A percentile compares a stretch with the other conserved stretches of the same genome.
These are phyloP conservation scores for Berberis vulgaris DNA, from an alignment of 164 flowering plant species.

Conservation along the genomic window DNA sequence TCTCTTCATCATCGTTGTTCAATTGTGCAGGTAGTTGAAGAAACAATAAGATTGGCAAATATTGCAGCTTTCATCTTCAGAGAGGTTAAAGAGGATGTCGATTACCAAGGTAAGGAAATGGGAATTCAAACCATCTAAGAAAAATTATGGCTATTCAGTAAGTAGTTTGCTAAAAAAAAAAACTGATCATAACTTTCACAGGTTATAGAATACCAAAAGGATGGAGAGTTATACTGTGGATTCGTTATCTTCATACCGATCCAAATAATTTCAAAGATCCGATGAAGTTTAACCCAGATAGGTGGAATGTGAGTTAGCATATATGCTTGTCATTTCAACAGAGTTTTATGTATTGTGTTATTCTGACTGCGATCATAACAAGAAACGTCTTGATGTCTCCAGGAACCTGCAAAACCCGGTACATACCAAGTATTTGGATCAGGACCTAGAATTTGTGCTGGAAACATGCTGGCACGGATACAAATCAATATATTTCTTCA, in stretches of 20 bases:
- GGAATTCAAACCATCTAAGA: neutral
- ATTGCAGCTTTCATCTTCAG: conserved; percentile 31
- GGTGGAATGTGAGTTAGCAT: conserved; percentile 41
- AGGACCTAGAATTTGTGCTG: conserved; percentile 24
- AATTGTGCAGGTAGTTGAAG: conserved; percentile 39
- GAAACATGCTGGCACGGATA: conserved; percentile 44
- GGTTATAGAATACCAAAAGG: conserved; percentile 42
- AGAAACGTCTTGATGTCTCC: neutral
- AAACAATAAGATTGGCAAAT: conserved; percentile 48
- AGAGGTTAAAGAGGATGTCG: conserved; percentile 24
- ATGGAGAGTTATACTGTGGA: conserved; percentile 35
- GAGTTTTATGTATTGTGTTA: neutral
- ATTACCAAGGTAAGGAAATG: conserved; percentile 33
- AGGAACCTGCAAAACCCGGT: conserved; percentile 24
- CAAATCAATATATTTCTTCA: conserved; percentile 40
- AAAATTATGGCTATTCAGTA: neutral
- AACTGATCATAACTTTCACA: conserved; percentile 12
- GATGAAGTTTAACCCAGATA: conserved; percentile 46
- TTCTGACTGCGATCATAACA: neutral
- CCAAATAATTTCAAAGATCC: conserved; percentile 50
- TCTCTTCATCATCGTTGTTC: neutral
- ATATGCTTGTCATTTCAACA: neutral
- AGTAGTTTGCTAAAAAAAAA: neutral
- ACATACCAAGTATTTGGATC: conserved; percentile 2
- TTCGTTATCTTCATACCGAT: conserved; percentile 36